Evolutionary conservation across 2,329 filamentous ascomycete species (phyloP).

Genomic region (Diaporthe sp.): DNA sequence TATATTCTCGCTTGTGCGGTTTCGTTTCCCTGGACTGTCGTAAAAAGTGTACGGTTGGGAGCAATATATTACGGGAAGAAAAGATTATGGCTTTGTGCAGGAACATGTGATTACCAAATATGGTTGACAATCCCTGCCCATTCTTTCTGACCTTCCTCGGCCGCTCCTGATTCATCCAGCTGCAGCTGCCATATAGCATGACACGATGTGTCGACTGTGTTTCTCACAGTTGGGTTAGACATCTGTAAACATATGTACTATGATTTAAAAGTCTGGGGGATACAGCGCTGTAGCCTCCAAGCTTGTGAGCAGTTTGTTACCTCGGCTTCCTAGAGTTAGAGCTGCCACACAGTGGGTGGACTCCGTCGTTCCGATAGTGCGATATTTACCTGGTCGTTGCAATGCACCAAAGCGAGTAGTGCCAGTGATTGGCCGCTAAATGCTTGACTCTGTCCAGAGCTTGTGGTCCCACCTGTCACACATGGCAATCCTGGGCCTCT

Average conservation of each 20-base stretch:
- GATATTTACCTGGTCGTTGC: slow-evolving; percentile 4
- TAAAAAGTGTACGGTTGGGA: neutral
- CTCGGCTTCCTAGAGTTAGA: neutral
- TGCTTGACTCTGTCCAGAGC: neutral
- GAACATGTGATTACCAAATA: neutral
- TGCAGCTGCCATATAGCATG: neutral
- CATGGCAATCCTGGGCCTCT: neutral
- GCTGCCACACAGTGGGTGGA: neutral
- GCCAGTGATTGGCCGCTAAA: slow-evolving; percentile 11
- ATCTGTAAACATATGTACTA: too few relatives aligned
- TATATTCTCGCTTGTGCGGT: neutral
- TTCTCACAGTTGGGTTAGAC: too few relatives aligned
- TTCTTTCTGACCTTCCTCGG: neutral
- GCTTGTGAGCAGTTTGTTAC: neutral
- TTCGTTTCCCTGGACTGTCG: neutral
- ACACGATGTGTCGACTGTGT: too few relatives aligned
- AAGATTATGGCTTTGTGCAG: neutral
- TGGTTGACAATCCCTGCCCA: neutral
- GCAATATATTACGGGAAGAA: neutral
- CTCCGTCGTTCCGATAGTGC: slow-evolving; percentile 23
- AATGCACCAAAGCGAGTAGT: slow-evolving; percentile 37
- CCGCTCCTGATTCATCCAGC: neutral
- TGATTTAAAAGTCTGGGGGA: neutral
- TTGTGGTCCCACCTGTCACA: slow-evolving; percentile 7
- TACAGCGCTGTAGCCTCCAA: neutral